Evolutionary conservation across 164 flowering plant species (phyloP).

Genomic region (Stephania yunnanensis): DNA sequence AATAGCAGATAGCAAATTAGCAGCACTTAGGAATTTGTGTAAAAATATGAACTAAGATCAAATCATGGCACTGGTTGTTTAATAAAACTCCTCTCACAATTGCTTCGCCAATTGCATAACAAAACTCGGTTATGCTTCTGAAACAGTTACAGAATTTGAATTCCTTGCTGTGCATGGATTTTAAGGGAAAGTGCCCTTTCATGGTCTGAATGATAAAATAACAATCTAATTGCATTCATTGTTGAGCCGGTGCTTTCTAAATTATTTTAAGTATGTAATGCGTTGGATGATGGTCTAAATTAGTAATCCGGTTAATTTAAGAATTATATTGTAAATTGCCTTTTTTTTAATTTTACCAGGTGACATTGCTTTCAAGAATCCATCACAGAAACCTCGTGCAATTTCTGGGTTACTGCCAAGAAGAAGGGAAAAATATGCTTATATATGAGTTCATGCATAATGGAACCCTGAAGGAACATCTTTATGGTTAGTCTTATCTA

Average conservation of each 20-base stretch:
- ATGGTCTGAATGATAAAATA: background rate
- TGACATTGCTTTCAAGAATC: constrained; percentile 90
- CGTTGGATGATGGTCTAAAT: background rate
- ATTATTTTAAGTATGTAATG: background rate
- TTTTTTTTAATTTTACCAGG: constrained; percentile 36
- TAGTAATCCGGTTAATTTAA: background rate
- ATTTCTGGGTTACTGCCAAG: constrained; percentile 95
- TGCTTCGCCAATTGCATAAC: too few species aligned
- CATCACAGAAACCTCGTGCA: constrained; percentile 96
- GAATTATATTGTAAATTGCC: background rate
- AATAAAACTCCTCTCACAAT: too few species aligned
- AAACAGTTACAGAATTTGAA: too few species aligned
- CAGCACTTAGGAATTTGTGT: too few species aligned
- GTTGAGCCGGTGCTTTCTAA: background rate
- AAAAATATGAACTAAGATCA: too few species aligned
- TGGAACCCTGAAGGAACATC: constrained; percentile 97
- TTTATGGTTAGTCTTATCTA: constrained; percentile 53
- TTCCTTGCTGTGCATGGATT: too few species aligned
- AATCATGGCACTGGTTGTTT: too few species aligned
- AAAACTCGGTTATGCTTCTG: too few species aligned
- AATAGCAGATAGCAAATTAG: too few species aligned
- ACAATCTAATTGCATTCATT: background rate
- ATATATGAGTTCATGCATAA: constrained; percentile 97
- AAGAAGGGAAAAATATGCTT: constrained; percentile 78
- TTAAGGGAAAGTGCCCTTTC: background rate